Base-by-base conservation (phyloP, 2,329 filamentous ascomycete species). In the Curvularia spicifera region DNA sequence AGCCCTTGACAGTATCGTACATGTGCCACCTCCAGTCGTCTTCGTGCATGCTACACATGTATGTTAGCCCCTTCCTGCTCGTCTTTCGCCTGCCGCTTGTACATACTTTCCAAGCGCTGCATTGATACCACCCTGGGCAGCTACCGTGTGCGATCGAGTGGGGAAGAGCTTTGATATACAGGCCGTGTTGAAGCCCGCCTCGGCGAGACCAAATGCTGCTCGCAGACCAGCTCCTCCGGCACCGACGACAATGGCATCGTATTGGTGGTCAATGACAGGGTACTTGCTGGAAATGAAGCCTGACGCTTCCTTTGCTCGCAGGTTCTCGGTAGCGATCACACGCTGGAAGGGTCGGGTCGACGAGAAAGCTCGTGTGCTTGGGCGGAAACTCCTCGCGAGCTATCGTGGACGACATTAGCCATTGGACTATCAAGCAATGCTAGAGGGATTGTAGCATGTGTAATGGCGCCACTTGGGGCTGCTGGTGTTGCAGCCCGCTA, bases 21-120 rank as follows among this genome's bases (percentile, higher is more conserved):
- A 97, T 97, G 82, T 97, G 93, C 93, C 93, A 97, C 84, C 93
- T 89, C 93, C 93, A 97, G 82, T 97, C 93, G 75, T 97, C 93
- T 83, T 94, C 87, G 85, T 97, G 93, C 93, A 97, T 97, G 83
- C 76, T 80, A 57, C 15, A 63, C 18, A 33, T 35, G 26, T 44
- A n/a, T 29, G 62, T 72, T 72, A 79, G 62, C 53, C 51, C 43
- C 39, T 28, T 10, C 7, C 7, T 8, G 26, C 29, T 35, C 31
- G 37, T 3, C n/a, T 52, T 4, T 45, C 7, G 9, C 28, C 8
- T 15, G 5, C 44, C 35, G 20, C 10, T 0, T 40, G 10, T 28
- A 78, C 78, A 47, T 71, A 79, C 78, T 96, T 97, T 75, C 91
- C 91, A 56, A 95, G 84, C 51, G 91, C 91, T 56, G 91, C 91